These are phyloP conservation scores for Neoascochyta sp. DNA, from an alignment of 2,329 filamentous ascomycete species.

Conservation along the genomic window DNA sequence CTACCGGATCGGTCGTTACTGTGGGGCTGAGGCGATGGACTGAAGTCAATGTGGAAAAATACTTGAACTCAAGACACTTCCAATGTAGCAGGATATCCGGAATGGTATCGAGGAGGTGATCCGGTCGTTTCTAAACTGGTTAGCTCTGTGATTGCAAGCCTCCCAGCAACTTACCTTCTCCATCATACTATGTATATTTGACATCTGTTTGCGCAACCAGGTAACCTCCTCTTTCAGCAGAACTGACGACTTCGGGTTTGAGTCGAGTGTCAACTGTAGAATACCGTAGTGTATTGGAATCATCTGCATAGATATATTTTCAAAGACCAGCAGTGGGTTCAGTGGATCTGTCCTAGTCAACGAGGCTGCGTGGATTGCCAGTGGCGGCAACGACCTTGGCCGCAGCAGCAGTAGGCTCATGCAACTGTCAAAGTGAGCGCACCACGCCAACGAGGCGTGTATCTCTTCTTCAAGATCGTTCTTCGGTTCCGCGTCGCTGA, in stretches of 20 bases:
- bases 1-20: conserved; percentile 23
- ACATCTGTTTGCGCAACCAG: conserved; percentile 19
- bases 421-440: conserved; percentile 29
- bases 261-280: conserved; percentile 22
- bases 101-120: conserved; percentile 15
- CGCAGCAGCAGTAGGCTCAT: conserved; percentile 31
- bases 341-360: conserved; percentile 20
- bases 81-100: conserved; percentile 27
- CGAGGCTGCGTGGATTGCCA: conserved; percentile 22
- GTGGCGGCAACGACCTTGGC: conserved; percentile 26
- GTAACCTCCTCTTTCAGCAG: conserved; percentile 20
- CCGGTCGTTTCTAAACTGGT: conserved; percentile 16
- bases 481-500: conserved; percentile 12
- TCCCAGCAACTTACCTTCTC: conserved; percentile 14
- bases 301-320: conserved; percentile 23
- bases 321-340: conserved; percentile 25
- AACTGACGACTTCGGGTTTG: conserved; percentile 8
- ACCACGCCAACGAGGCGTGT: conserved; percentile 27
- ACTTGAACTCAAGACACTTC: conserved; percentile 33
- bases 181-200: conserved; percentile 19
- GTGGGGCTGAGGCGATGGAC: conserved; percentile 31
- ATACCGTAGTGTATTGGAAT: conserved; percentile 29
- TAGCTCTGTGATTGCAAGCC: background rate
- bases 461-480: conserved; percentile 25
- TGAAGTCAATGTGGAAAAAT: conserved; percentile 30